phyloP scores from a whole-genome alignment of 1,284 basidiomycete species.

The Taiwanofungus camphoratus region DNA sequence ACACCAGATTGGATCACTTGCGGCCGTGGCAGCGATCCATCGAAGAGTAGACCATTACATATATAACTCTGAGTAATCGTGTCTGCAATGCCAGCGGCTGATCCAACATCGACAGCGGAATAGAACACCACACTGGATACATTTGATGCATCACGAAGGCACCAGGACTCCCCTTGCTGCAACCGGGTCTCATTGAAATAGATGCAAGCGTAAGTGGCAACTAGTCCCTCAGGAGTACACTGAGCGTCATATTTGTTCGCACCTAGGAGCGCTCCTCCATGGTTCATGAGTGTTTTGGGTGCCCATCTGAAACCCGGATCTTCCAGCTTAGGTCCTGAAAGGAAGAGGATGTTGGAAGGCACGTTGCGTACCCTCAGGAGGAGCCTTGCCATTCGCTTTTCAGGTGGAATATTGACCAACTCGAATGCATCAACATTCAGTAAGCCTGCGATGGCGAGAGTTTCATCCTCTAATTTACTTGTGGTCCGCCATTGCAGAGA shows the following conservation, averaged over 20 bases:
- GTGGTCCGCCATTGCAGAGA: conserved; percentile 5
- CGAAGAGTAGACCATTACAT: not conserved
- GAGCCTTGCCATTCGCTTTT: conserved; percentile 2
- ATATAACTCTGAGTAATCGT: not conserved
- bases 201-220: not conserved
- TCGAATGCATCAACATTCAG: conserved; percentile 4
- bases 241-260: not conserved
- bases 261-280: not conserved
- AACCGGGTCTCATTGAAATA: not conserved
- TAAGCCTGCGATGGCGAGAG: conserved; percentile 8
- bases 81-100: no score
- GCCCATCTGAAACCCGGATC: conserved; percentile 3
- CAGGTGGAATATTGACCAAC: conserved; percentile 1
- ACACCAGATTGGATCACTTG: not conserved
- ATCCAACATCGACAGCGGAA: not conserved
- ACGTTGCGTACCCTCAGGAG: not conserved
- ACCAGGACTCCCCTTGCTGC: not conserved
- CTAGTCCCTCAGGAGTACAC: not conserved
- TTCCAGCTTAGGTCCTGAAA: not conserved
- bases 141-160: not conserved
- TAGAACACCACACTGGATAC: not conserved
- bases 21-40: no score
- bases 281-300: conserved; percentile 1
- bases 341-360: conserved; percentile 3
- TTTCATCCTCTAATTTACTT: conserved; percentile 8